phyloP scores from a whole-genome alignment of 495 filamentous ascomycete genomes.

The Xanthoparmelia taractica region DNA sequence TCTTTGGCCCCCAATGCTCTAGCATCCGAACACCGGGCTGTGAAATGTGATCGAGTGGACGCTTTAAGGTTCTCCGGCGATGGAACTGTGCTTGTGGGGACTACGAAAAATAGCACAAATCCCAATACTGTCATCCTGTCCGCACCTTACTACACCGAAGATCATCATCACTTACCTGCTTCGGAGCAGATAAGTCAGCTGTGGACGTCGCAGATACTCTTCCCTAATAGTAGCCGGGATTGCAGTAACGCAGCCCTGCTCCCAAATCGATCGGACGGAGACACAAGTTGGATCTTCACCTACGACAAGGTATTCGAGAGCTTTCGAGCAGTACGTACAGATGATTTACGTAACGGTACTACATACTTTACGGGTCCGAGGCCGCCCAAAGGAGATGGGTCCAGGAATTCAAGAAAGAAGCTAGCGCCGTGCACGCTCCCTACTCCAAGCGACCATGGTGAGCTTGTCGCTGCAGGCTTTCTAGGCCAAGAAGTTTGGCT shows the following conservation, averaged over 20 bases:
- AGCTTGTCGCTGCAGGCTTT: slow-evolving; percentile 71
- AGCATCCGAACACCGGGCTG: slow-evolving; percentile 62
- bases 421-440: slow-evolving; percentile 60
- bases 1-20: slow-evolving; percentile 57
- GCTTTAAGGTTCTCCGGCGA: slow-evolving; percentile 73
- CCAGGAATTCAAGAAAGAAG: slow-evolving; percentile 32
- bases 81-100: slow-evolving; percentile 77
- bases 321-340: slow-evolving; percentile 68
- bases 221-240: slow-evolving; percentile 66
- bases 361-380: slow-evolving; percentile 74
- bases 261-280: slow-evolving; percentile 59
- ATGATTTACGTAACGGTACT: slow-evolving; percentile 65
- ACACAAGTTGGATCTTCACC: slow-evolving; percentile 70
- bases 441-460: slow-evolving; percentile 56
- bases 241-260: slow-evolving; percentile 72
- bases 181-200: slow-evolving; percentile 64
- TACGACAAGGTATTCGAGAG: slow-evolving; percentile 70
- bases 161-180: slow-evolving; percentile 36
- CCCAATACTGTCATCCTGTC: slow-evolving; percentile 71
- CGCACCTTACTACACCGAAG: slow-evolving; percentile 64
- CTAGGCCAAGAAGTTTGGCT: slow-evolving; percentile 66
- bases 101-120: slow-evolving; percentile 54
- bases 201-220: slow-evolving; percentile 85
- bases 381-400: slow-evolving; percentile 19
- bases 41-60: slow-evolving; percentile 76